A percentile compares a stretch with the other conserved stretches of the same genome.
These are phyloP conservation scores for Hsuehochloa calcarea DNA, from an alignment of 176 grass and related monocot species.

Conservation along the genomic window DNA sequence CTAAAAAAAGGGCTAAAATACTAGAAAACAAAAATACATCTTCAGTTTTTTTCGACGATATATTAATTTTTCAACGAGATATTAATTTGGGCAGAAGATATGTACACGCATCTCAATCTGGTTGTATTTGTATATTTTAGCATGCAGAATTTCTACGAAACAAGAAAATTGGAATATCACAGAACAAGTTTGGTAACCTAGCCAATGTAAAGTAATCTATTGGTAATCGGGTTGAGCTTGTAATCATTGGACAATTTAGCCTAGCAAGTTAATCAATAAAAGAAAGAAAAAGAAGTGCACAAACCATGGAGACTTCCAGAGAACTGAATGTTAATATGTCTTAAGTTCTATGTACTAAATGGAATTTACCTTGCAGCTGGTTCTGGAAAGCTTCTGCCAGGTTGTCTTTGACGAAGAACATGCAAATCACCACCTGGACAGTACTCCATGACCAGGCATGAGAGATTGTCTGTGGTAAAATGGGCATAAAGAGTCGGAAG, in stretches of 20 bases:
- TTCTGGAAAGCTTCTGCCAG: slow-evolving; percentile 71
- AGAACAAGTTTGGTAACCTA: slow-evolving; percentile 11
- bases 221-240: background rate
- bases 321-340: background rate
- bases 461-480: slow-evolving; percentile 95
- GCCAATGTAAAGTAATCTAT: background rate
- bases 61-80: background rate
- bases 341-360: background rate
- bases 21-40: background rate
- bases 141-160: slow-evolving; percentile 3
- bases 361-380: slow-evolving; percentile 71
- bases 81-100: background rate
- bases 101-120: background rate
- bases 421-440: slow-evolving; percentile 96
- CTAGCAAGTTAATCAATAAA: background rate
- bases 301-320: background rate
- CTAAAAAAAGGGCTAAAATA: background rate
- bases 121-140: background rate
- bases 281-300: slow-evolving; percentile 16
- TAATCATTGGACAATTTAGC: background rate
- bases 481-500: slow-evolving; percentile 89
- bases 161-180: background rate
- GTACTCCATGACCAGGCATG: slow-evolving; percentile 96
- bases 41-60: background rate
- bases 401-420: slow-evolving; percentile 92